Base-by-base conservation (phyloP, 164 flowering plant species). In the Malania oleifera region DNA sequence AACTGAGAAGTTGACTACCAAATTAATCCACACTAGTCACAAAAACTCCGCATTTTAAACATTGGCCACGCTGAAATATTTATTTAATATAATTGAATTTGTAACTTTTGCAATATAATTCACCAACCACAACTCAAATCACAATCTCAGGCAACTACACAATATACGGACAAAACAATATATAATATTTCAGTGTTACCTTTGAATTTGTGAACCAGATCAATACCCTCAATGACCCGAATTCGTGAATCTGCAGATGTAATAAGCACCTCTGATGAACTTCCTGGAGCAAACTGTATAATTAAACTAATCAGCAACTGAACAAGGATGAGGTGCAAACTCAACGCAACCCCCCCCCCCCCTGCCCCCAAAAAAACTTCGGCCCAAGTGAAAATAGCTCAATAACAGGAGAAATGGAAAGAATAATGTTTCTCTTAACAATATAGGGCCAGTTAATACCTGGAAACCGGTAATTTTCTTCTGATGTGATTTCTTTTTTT, bases 391-490 rank as follows among this genome's bases (percentile, higher is more conserved):
- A 46, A 49, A 34, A 37, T 9, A 31, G 9, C 35, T 4, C 35
- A 4, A 31, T 9, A 11, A 40, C 13, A 40, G n/a, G 17, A 40
- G 14, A 40, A 40, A 2, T 12, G 44, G 7, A 40, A 40, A 15
- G n/a, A 40, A 40, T 14, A 3, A 40, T 11, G 17, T 15, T 11
- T 50, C 19, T 3, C n/a, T 27, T 26, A 17, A 50, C 15, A n/a
- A 19, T 25, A 52, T 38, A 26, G 12, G 23, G 29, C 20, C 44
- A 66, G 5, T 9, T 51, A 26, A 64, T 74, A 95, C 99, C 95
- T 91, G 93, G 70, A 95, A 95, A 38, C 99, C 97, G 46, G 99
- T 95, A 56, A 95, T 88, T 74, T 91, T 95, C 83, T 85, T 93
- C 48, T 73, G 80, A 67, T 84, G 87, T n/a, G 97, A 71, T 67